A percentile compares a stretch with the other conserved stretches of the same genome.
These are phyloP conservation scores for Pythium guiyangense DNA, from an alignment of 352 stramenopile species.

Conservation along the genomic window DNA sequence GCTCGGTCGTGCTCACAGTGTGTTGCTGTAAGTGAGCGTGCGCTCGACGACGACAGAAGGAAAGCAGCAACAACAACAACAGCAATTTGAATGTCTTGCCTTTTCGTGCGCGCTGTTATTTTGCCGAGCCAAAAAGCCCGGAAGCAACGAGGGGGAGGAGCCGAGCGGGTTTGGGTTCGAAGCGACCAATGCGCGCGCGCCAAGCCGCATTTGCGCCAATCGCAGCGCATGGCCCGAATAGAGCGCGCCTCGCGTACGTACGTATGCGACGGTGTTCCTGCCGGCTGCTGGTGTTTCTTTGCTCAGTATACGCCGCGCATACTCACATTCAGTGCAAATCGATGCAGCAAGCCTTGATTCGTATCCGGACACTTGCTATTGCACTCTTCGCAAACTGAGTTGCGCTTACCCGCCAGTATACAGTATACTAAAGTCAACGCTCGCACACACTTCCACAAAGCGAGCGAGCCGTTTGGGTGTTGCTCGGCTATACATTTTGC, in stretches of 20 bases:
- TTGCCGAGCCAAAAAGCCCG: too few species aligned
- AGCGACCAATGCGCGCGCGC: constrained; percentile 12
- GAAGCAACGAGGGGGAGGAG: constrained; percentile 3
- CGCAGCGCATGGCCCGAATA: not conserved
- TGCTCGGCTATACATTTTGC: not conserved
- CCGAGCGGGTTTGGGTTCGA: not conserved
- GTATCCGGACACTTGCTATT: too few species aligned
- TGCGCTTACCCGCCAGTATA: not conserved
- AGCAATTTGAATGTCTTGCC: too few species aligned
- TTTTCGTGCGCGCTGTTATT: not conserved
- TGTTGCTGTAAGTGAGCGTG: too few species aligned
- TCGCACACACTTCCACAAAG: not conserved
- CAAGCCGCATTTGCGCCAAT: not conserved
- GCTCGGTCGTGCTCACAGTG: too few species aligned
- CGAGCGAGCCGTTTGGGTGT: not conserved
- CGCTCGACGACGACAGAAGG: not conserved
- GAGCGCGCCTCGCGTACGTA: not conserved
- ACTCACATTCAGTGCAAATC: too few species aligned
- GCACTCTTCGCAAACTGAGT: too few species aligned
- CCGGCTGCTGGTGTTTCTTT: constrained; percentile 9
- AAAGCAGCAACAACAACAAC: not conserved
- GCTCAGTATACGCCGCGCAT: not conserved
- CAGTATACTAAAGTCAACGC: too few species aligned
- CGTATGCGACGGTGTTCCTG: constrained; percentile 18
- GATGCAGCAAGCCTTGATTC: too few species aligned